Conservation (phyloP, 2,329 filamentous ascomycete genomes). For the Alternaria sp. region DNA sequence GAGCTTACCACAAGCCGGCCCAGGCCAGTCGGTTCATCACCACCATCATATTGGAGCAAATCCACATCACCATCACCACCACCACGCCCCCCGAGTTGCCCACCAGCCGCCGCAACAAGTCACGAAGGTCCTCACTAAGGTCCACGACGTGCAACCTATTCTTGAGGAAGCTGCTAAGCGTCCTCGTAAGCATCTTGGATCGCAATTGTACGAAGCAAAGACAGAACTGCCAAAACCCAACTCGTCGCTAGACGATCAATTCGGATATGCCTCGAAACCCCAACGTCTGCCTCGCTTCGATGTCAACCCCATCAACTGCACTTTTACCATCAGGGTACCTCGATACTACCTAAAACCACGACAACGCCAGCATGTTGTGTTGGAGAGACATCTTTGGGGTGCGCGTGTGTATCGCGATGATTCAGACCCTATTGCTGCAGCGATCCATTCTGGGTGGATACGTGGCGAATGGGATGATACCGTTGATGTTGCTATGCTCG, state of each 20-base stretch:
- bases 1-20: constrained; percentile 43
- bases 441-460: constrained; percentile 93
- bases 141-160: constrained; percentile 65
- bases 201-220: constrained; percentile 78
- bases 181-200: constrained; percentile 82
- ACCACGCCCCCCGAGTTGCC: constrained; percentile 41
- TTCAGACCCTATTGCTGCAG: constrained; percentile 89
- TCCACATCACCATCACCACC: constrained; percentile 46
- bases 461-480: constrained; percentile 85
- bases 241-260: constrained; percentile 59
- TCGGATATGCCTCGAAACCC: constrained; percentile 67
- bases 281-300: constrained; percentile 79
- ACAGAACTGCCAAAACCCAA: constrained; percentile 60
- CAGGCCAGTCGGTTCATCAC: constrained; percentile 43
- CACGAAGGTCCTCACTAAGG: constrained; percentile 69
- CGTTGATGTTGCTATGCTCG: constrained; percentile 73
- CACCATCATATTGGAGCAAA: constrained; percentile 52
- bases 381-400: constrained; percentile 84
- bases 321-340: constrained; percentile 86
- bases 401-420: constrained; percentile 96
- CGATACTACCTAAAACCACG: constrained; percentile 74
- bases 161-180: constrained; percentile 74
- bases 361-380: constrained; percentile 83
- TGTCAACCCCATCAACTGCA: constrained; percentile 81
- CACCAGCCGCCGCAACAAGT: constrained; percentile 35